Conservation (phyloP, 345 rosid genomes). For the Psidium friedrichsthalianum region DNA sequence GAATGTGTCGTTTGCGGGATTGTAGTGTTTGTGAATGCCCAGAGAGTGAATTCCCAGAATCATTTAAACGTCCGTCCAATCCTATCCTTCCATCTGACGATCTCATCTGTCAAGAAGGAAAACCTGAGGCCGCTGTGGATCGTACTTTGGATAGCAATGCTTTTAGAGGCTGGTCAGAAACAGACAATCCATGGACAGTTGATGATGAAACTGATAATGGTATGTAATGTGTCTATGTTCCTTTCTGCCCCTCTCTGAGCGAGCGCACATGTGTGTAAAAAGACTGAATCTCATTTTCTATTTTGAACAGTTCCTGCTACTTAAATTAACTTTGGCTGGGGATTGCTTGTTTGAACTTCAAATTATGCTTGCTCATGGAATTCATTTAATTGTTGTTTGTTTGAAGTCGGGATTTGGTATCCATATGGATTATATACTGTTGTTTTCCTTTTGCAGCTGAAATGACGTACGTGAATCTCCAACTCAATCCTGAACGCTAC, state of each 20-base stretch:
- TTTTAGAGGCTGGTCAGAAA: slow-evolving; percentile 81
- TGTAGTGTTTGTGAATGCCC: slow-evolving; percentile 98
- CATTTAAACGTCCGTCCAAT: slow-evolving; percentile 41
- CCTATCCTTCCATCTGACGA: slow-evolving; percentile 50
- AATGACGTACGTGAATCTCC: slow-evolving; percentile 91
- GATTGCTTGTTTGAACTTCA: background rate
- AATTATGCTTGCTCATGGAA: background rate
- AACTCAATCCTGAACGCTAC: slow-evolving; percentile 77
- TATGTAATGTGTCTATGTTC: slow-evolving; percentile 7
- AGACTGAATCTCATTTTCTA: background rate
- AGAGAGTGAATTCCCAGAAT: slow-evolving; percentile 80
- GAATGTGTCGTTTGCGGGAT: slow-evolving; percentile 88
- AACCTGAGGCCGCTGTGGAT: slow-evolving; percentile 81
- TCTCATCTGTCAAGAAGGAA: slow-evolving; percentile 86
- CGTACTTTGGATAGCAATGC: slow-evolving; percentile 68
- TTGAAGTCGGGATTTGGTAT: background rate
- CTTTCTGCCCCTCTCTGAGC: background rate
- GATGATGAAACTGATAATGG: slow-evolving; percentile 96
- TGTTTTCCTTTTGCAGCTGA: slow-evolving; percentile 44
- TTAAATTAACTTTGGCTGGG: background rate
- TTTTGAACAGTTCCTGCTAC: background rate
- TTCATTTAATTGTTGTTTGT: background rate
- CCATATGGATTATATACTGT: background rate
- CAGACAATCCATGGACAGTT: slow-evolving; percentile 92
- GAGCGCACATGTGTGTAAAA: background rate